A percentile compares a stretch with the other conserved stretches of the same genome.
Conservation (phyloP, 2,329 filamentous ascomycete species). For the Nigrospora sphaerica region DNA sequence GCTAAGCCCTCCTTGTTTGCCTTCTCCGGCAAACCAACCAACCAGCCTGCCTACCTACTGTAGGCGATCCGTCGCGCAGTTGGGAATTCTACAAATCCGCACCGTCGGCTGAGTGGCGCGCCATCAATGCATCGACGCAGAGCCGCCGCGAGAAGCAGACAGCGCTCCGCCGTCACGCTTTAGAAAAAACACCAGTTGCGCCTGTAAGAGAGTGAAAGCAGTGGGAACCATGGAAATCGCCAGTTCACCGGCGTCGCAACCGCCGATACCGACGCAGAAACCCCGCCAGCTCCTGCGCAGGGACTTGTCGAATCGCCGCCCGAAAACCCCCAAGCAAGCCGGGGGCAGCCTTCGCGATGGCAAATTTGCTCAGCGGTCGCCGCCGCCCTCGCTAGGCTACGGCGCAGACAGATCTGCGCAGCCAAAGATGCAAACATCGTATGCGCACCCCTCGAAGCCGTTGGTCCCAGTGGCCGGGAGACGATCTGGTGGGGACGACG, state of each 20-base stretch:
- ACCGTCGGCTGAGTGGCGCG: too few species aligned
- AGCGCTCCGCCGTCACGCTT: slow-evolving; percentile 16
- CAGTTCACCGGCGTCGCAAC: slow-evolving; percentile 13
- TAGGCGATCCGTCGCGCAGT: too few species aligned
- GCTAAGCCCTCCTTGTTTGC: too few species aligned
- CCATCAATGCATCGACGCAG: slow-evolving; percentile 18
- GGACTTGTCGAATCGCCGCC: slow-evolving; percentile 12
- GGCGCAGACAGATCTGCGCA: slow-evolving; percentile 8
- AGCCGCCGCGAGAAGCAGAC: slow-evolving; percentile 15
- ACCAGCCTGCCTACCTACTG: too few species aligned
- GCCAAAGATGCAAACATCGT: slow-evolving; percentile 13
- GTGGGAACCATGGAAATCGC: slow-evolving; percentile 18
- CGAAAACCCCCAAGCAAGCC: slow-evolving; percentile 10
- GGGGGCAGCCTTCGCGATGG: slow-evolving; percentile 9
- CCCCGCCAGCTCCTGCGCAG: slow-evolving; percentile 13
- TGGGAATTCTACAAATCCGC: too few species aligned
- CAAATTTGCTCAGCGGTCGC: slow-evolving; percentile 12
- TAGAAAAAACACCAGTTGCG: slow-evolving; percentile 11
- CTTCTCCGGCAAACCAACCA: too few species aligned
- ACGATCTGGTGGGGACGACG: slow-evolving; percentile 17
- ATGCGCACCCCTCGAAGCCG: slow-evolving; percentile 14
- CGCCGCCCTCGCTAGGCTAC: slow-evolving; percentile 7
- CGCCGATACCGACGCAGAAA: slow-evolving; percentile 10
- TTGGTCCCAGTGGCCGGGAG: slow-evolving; percentile 18
- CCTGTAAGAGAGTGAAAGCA: neutral